phyloP scores from a whole-genome alignment of 1,139 yeast species.

The Blastobotrys illinoisensis region DNA sequence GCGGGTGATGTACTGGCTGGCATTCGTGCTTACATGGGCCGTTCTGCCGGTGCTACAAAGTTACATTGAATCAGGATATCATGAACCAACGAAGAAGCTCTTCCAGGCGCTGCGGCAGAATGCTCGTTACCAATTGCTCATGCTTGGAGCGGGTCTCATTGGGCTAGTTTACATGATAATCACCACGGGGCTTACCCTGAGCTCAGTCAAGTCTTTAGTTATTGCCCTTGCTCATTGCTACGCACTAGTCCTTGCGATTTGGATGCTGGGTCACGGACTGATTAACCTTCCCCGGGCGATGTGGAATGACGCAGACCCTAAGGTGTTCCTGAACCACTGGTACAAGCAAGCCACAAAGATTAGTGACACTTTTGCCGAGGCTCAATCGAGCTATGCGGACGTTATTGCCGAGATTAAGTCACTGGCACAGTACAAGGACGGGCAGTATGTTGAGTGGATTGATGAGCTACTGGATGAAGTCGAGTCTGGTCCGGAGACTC shows the following conservation, averaged over 20 bases:
- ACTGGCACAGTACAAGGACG: constrained; percentile 35
- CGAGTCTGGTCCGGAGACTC: constrained; percentile 19
- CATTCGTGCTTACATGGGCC: constrained; percentile 68
- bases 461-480: constrained; percentile 30
- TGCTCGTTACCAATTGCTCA: constrained; percentile 53
- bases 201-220: constrained; percentile 56
- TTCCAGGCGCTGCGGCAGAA: constrained; percentile 55
- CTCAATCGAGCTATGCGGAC: constrained; percentile 58
- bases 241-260: constrained; percentile 65
- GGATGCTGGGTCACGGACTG: constrained; percentile 84
- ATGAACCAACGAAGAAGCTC: constrained; percentile 42
- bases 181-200: constrained; percentile 53
- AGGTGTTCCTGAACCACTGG: constrained; percentile 36
- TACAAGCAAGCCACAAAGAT: constrained; percentile 54
- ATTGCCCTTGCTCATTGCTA: constrained; percentile 80
- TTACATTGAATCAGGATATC: constrained; percentile 66
- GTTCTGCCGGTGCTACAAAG: constrained; percentile 67
- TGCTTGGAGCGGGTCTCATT: constrained; percentile 48
- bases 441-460: constrained; percentile 37
- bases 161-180: constrained; percentile 55
- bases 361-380: constrained; percentile 61
- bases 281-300: constrained; percentile 57
- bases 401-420: constrained; percentile 57
- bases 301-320: constrained; percentile 48
- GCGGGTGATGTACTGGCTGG: constrained; percentile 76